Base-by-base conservation (phyloP, 306 rosid genomes). In the Citrullus amarus region DNA sequence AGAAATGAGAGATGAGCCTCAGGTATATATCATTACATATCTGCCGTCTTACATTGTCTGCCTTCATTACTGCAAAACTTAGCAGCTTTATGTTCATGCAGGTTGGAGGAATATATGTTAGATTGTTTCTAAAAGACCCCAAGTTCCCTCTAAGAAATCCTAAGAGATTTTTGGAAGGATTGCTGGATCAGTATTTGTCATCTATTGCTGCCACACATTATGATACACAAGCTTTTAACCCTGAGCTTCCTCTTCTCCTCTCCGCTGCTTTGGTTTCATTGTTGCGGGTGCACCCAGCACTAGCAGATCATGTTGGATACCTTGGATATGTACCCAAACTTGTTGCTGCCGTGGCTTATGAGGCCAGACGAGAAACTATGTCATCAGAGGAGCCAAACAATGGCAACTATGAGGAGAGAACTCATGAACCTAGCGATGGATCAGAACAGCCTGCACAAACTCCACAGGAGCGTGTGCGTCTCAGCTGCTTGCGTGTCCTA, bases 1-100 rank as follows among this genome's bases (percentile, higher is more conserved):
- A 83, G 99, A 95, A 86, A 92, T 95, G 99, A 90, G 96, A 90
- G 97, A 95, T 77, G 99, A 95, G 84, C 99, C 99, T 43, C 99
- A 95, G 97, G 98, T 95, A 87, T 78, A 57, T 70, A 43, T 28
- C 56, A 22, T 59, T 66, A 78, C 60, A 79, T 58, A 57, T 82
- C 46, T 76, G 61, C n/a, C 59, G 77, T 77, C 69, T 81, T 43
- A 28, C n/a, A 59, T 9, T 60, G 34, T 82, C 50, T 36, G 48
- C 68, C 72, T 46, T 28, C 53, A 15, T 30, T 75, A 58, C 83
- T 38, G 54, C 17, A 28, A 82, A 62, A 79, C 81, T 84, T 71
- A 80, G 76, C 83, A 69, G 61, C 78, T 86, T 68, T 78, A 48
- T 73, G 80, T 79, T 74, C 80, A 75, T 84, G 91, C 91, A 95